Base-by-base conservation (phyloP, 768 basidiomycete genomes). In the Hygrocybe punicea region DNA sequence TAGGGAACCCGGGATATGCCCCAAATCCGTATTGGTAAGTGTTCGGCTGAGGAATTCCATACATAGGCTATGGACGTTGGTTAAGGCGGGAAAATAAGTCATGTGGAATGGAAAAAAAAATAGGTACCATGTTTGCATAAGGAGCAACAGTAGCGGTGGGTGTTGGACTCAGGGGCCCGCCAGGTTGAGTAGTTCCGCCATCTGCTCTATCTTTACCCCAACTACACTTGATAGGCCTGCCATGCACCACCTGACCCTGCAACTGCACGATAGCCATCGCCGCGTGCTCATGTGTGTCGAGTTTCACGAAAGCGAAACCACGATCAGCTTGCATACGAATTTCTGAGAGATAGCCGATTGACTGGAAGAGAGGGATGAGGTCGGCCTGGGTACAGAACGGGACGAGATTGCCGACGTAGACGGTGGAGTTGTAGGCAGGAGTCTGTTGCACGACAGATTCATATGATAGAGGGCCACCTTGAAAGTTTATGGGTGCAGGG, bases 271-370 rank as follows among this genome's bases (percentile, higher is more conserved):
- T 99, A 37, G 96, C 96, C 85, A 93, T 88, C 7, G 97, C 96
- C 54, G 96, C 96, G 70, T 98, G 94, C 70, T 98, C 94, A 71
- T 98, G 96, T 51, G 93, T 93, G 74, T 99, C 97, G 56, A 98
- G 83, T 76, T 98, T 98, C 70, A 99, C 94, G 68, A 98, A 98
- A 2, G 97, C 96, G 71, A 98, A 99, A 45, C 96, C 96, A 61
- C 96, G 89, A 78, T 98, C 96, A 59, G 97, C 87, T 73, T 98
- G 97, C 93, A 99, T 96, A 58, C 97, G 89, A 72, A 98, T 95
- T 77, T 99, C 97, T 62, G 93, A 94, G 47, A 98, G 86, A 73
- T 98, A 98, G 51, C 96, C 96, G 71, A 97, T 98, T 55, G 93
- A 93, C 76, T 97, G 93, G 85, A 98, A 98, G 58, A 98, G 79